A percentile compares a stretch with the other conserved stretches of the same genome.
These are phyloP conservation scores for Beta corolliflora DNA, from an alignment of 179 eudicot genomes.

Conservation along the genomic window DNA sequence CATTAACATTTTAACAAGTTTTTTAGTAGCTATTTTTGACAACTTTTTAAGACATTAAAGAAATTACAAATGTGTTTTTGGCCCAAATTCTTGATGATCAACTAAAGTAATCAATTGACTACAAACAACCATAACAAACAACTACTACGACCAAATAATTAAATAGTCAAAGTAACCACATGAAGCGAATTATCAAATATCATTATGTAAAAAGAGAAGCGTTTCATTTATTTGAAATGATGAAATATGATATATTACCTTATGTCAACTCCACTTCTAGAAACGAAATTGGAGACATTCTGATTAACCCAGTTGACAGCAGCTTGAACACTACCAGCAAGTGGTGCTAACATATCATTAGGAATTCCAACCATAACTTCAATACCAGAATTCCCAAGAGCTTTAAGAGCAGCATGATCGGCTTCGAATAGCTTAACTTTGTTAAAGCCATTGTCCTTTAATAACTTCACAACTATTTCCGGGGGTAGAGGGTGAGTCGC, in stretches of 20 bases:
- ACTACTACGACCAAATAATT: too few relatives aligned
- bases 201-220: too few relatives aligned
- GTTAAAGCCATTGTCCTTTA: slow-evolving; percentile 84
- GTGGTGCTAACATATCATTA: slow-evolving; percentile 66
- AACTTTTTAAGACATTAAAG: too few relatives aligned
- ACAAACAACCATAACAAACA: too few relatives aligned
- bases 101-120: too few relatives aligned
- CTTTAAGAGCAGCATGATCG: slow-evolving; percentile 64
- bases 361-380: slow-evolving; percentile 97
- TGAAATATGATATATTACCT: slow-evolving; percentile 40
- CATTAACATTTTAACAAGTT: too few relatives aligned
- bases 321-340: slow-evolving; percentile 62
- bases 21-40: too few relatives aligned
- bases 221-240: too few relatives aligned
- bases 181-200: too few relatives aligned
- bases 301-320: slow-evolving; percentile 79
- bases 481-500: slow-evolving; percentile 78
- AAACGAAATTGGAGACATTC: slow-evolving; percentile 73
- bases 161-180: too few relatives aligned
- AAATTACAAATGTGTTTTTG: too few relatives aligned
- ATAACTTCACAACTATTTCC: slow-evolving; percentile 63
- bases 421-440: slow-evolving; percentile 94
- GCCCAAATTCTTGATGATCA: too few relatives aligned
- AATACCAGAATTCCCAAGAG: slow-evolving; percentile 83
- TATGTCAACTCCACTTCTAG: slow-evolving; percentile 69